Evolutionary conservation across 164 flowering plant genomes (phyloP).

Genomic region (Nelumbo lutea): DNA sequence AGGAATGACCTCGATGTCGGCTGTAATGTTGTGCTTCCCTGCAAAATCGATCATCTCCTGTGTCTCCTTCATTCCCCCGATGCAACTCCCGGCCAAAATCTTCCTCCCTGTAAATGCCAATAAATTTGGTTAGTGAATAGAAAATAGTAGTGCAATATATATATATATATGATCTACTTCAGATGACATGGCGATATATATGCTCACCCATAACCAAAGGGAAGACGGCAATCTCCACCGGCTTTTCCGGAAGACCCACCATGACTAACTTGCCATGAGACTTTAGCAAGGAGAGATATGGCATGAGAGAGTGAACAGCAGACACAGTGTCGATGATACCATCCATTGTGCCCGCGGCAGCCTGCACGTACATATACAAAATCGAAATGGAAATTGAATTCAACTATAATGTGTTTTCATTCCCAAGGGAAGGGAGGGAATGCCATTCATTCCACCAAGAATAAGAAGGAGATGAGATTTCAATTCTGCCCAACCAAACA

Average conservation of each 20-base stretch:
- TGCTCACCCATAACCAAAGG: constrained; percentile 38
- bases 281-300: constrained; percentile 36
- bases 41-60: constrained; percentile 23
- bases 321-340: constrained; percentile 48
- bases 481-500: too few relatives aligned
- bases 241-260: constrained; percentile 44
- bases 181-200: not conserved
- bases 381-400: too few relatives aligned
- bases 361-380: constrained; percentile 18
- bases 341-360: constrained; percentile 38
- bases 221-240: constrained; percentile 33
- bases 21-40: constrained; percentile 18
- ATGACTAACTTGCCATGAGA: constrained; percentile 34
- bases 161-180: not conserved
- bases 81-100: constrained; percentile 11
- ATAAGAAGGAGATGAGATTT: too few relatives aligned
- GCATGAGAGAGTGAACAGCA: constrained; percentile 32
- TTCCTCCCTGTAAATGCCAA: constrained; percentile 10
- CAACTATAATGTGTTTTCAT: too few relatives aligned
- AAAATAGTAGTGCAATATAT: too few relatives aligned
- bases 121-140: too few relatives aligned
- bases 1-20: constrained; percentile 23
- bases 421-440: too few relatives aligned
- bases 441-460: too few relatives aligned
- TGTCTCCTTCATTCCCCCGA: constrained; percentile 27